Evolutionary conservation across 2,329 filamentous ascomycete genomes (phyloP).

Genomic region (Drechmeria coniospora): DNA sequence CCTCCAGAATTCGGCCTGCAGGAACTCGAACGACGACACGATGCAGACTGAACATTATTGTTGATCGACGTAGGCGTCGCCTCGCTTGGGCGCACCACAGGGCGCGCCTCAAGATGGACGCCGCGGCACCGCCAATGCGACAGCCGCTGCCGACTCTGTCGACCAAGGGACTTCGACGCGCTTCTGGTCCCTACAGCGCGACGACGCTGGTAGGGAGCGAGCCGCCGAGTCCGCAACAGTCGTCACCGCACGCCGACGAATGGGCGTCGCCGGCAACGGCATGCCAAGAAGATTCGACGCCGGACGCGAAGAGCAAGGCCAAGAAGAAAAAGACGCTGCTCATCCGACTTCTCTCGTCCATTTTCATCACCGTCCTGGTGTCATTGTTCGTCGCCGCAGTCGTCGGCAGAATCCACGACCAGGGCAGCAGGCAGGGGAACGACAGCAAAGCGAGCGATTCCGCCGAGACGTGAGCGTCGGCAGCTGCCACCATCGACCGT

Average conservation of each 20-base stretch:
- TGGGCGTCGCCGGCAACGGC: constrained; percentile 6
- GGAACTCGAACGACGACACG: no score
- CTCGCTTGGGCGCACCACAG: background rate
- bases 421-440: constrained; percentile 1
- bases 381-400: constrained; percentile 11
- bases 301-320: constrained; percentile 4
- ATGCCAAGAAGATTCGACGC: constrained; percentile 5
- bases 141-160: constrained; percentile 3
- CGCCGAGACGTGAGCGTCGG: constrained; percentile 1
- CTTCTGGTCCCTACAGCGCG: no score
- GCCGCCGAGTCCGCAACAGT: constrained; percentile 5
- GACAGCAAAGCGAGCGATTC: background rate
- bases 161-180: no score
- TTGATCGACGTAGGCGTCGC: background rate
- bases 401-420: constrained; percentile 8
- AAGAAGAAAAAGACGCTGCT: constrained; percentile 7
- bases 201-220: constrained; percentile 4
- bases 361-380: constrained; percentile 11
- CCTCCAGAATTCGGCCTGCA: no score
- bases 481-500: background rate
- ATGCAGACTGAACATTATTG: background rate
- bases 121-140: constrained; percentile 3
- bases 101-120: constrained; percentile 4
- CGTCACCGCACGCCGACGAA: constrained; percentile 8
- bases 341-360: constrained; percentile 8